Conservation (phyloP, 108 stramenopile species). For the Pseudonitzschia multiseries region DNA sequence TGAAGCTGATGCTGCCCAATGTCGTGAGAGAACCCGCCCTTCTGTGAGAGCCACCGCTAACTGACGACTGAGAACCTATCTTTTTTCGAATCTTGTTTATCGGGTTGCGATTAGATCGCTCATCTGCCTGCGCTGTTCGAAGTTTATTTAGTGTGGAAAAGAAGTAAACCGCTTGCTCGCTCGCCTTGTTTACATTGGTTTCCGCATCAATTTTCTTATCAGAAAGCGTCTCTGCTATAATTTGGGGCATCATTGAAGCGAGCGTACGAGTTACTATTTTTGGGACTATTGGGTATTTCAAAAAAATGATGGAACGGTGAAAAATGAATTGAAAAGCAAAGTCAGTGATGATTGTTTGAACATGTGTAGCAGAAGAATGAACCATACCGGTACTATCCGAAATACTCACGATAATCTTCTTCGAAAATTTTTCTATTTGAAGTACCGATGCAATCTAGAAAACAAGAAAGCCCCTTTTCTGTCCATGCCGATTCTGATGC, state of each 20-base stretch:
- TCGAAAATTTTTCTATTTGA: slow-evolving; percentile 18
- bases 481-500: not conserved
- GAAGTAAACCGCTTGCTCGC: slow-evolving; percentile 34
- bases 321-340: slow-evolving; percentile 4
- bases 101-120: slow-evolving; percentile 6
- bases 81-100: slow-evolving; percentile 1
- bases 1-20: not conserved
- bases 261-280: slow-evolving; percentile 13
- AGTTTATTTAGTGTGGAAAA: slow-evolving; percentile 22
- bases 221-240: slow-evolving; percentile 17
- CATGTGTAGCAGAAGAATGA: not conserved
- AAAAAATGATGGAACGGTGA: not conserved
- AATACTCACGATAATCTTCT: slow-evolving; percentile 30
- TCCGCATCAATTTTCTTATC: slow-evolving; percentile 36
- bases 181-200: slow-evolving; percentile 16
- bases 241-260: slow-evolving; percentile 22
- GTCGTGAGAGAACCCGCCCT: not conserved
- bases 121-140: not conserved
- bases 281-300: slow-evolving; percentile 28
- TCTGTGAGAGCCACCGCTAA: slow-evolving; percentile 4
- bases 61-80: slow-evolving; percentile 5
- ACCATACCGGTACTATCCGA: not conserved
- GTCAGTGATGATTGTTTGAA: not conserved
- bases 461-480: slow-evolving; percentile 5
- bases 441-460: slow-evolving; percentile 16